These are phyloP conservation scores for Annulohypoxylon stygium DNA, from an alignment of 495 filamentous ascomycete species.

Conservation along the genomic window DNA sequence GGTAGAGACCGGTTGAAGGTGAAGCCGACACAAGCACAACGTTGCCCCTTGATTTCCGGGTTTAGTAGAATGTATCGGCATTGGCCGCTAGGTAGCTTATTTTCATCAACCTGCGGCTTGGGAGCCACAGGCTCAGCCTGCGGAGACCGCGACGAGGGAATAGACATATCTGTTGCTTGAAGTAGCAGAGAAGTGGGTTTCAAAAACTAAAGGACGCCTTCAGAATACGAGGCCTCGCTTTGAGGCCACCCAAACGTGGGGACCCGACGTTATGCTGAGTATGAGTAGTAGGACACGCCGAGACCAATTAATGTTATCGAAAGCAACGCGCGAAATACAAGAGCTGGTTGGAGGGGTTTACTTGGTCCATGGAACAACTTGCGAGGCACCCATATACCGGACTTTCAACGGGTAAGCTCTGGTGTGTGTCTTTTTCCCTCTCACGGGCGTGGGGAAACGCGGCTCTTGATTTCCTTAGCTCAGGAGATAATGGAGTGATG, in stretches of 20 bases:
- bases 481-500: constrained; percentile 6
- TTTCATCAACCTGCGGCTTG: constrained; percentile 51
- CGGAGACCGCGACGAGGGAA: constrained; percentile 43
- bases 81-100: constrained; percentile 64
- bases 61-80: constrained; percentile 68
- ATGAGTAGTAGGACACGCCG: constrained; percentile 28
- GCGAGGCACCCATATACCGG: constrained; percentile 36
- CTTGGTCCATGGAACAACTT: constrained; percentile 51
- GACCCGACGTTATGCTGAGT: constrained; percentile 26
- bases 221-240: constrained; percentile 27
- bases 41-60: constrained; percentile 66
- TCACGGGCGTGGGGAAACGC: constrained; percentile 32
- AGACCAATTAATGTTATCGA: constrained; percentile 48
- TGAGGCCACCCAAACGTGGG: constrained; percentile 31
- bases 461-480: constrained; percentile 18
- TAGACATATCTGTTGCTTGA: constrained; percentile 41
- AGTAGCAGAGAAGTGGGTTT: constrained; percentile 48
- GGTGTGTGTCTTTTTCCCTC: constrained; percentile 6
- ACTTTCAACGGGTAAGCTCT: constrained; percentile 6
- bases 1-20: constrained; percentile 64
- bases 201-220: constrained; percentile 37
- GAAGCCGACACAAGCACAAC: constrained; percentile 68
- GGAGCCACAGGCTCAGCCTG: constrained; percentile 36
- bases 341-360: constrained; percentile 40
- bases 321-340: constrained; percentile 44